A percentile compares a stretch with the other conserved stretches of the same genome.
Conservation (phyloP, 345 rosid species). For the Corymbia maculata region DNA sequence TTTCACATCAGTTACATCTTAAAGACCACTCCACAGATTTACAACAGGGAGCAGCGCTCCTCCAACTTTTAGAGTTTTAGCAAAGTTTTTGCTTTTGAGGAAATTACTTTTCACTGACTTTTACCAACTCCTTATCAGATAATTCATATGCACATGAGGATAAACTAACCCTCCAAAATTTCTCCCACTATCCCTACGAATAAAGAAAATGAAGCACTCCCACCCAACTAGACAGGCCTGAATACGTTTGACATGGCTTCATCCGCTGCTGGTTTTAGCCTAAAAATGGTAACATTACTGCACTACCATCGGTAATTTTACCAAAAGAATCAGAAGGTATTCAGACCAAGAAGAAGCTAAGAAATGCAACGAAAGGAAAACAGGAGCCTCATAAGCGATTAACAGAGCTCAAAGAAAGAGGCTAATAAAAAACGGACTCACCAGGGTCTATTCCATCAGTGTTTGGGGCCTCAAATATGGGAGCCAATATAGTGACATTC, state of each 20-base stretch:
- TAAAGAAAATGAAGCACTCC: not conserved
- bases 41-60: not conserved
- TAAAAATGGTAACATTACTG: not conserved
- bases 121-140: not conserved
- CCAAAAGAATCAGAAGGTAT: not conserved
- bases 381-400: not conserved
- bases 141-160: not conserved
- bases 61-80: not conserved
- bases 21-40: not conserved
- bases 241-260: no score
- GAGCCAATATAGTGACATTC: slow-evolving; percentile 79
- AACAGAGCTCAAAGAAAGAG: not conserved
- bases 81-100: not conserved
- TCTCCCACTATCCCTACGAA: not conserved
- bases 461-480: slow-evolving; percentile 77
- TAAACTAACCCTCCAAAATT: not conserved
- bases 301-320: not conserved
- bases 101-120: not conserved
- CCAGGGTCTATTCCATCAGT: slow-evolving; percentile 99
- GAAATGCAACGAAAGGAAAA: not conserved
- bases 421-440: slow-evolving; percentile 9
- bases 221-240: no score
- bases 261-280: not conserved
- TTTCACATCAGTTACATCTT: not conserved
- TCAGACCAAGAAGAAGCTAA: not conserved